phyloP scores from a whole-genome alignment of 2,329 filamentous ascomycete species.

The Trichoderma lentiforme region DNA sequence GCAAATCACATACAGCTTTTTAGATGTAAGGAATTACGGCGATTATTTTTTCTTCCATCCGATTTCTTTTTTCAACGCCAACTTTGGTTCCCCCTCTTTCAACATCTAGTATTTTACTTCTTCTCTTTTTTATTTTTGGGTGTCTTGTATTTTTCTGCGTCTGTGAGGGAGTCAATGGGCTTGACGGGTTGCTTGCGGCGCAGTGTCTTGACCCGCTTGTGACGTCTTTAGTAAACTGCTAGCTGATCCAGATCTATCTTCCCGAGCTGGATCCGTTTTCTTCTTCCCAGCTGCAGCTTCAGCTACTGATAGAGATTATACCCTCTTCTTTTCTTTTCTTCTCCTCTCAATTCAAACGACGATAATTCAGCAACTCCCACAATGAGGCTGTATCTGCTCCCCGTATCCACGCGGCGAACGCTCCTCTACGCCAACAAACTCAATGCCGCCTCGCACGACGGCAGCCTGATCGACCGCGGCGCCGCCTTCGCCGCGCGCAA shows the following conservation, averaged over 20 bases:
- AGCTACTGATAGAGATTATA: neutral
- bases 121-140: too few species aligned
- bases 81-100: neutral
- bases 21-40: neutral
- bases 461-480: constrained; percentile 63
- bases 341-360: neutral
- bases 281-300: neutral
- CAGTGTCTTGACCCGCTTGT: constrained; percentile 3
- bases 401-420: constrained; percentile 85
- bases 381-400: constrained; percentile 93
- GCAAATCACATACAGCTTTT: neutral
- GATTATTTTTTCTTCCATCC: neutral
- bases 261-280: neutral
- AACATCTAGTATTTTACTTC: neutral
- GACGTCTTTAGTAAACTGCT: neutral
- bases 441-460: constrained; percentile 43
- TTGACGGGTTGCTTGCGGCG: neutral
- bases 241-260: neutral
- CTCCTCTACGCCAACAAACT: constrained; percentile 88
- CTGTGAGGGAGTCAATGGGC: neutral
- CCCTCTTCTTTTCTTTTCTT: neutral
- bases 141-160: neutral
- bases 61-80: neutral
- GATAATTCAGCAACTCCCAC: constrained; percentile 24
- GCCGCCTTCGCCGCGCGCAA: constrained; percentile 69